phyloP scores from a whole-genome alignment of 2,329 filamentous ascomycete genomes.

The Aspergillus fijiensis region DNA sequence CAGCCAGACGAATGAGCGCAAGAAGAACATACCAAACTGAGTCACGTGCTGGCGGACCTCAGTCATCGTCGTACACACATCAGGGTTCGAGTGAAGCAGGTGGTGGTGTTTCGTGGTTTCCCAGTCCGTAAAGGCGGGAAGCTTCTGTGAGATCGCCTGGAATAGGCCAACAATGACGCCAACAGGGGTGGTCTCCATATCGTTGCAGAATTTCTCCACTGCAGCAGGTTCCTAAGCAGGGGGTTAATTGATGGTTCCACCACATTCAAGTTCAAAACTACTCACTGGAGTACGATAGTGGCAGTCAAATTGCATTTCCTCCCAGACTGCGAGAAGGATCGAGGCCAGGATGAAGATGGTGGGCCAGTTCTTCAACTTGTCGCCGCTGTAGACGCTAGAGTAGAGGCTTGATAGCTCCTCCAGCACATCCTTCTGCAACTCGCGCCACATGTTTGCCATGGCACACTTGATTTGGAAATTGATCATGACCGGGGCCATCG shows the following conservation, averaged over 20 bases:
- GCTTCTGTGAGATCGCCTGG: constrained; percentile 96
- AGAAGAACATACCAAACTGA: constrained; percentile 74
- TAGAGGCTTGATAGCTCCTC: constrained; percentile 91
- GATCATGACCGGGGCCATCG: constrained; percentile 95
- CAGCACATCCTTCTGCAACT: constrained; percentile 91
- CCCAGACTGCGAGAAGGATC: constrained; percentile 91
- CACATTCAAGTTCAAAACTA: background rate
- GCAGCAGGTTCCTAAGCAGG: constrained; percentile 63
- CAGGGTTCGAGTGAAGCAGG: constrained; percentile 82
- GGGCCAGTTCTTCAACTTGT: constrained; percentile 98
- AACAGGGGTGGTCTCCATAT: constrained; percentile 95
- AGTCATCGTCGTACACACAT: constrained; percentile 93
- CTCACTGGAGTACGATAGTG: constrained; percentile 79
- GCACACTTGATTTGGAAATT: constrained; percentile 99
- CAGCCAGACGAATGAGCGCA: background rate
- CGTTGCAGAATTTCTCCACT: constrained; percentile 90
- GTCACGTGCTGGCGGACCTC: constrained; percentile 90
- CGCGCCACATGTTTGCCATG: constrained; percentile 96
- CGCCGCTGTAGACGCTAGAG: constrained; percentile 96
- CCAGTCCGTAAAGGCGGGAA: constrained; percentile 91
- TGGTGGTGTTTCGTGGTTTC: constrained; percentile 89
- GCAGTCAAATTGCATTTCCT: constrained; percentile 98
- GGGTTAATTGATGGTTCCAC: constrained; percentile 12
- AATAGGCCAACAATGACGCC: constrained; percentile 96
- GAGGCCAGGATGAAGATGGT: constrained; percentile 97